Base-by-base conservation (phyloP, 345 rosid species). In the Nasturtium officinale region DNA sequence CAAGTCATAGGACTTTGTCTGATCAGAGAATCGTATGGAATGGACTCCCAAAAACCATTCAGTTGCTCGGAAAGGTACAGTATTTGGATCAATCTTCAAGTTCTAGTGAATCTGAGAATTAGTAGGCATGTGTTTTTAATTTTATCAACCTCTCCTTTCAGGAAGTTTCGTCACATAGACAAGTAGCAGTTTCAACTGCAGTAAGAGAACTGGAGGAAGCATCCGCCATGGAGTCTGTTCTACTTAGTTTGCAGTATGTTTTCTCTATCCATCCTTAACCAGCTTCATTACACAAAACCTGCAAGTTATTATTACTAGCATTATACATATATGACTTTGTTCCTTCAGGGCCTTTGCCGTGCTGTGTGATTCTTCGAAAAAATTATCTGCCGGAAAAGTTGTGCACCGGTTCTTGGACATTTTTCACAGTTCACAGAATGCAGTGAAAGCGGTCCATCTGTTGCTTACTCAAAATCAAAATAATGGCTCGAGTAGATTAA, bases 121-220 rank as follows among this genome's bases (percentile, higher is more conserved):
- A 50, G 25, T 32, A 56, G 42, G 61, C 74, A 59, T 35, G 52
- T 45, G 25, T 55, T 29, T 69, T 43, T 43, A 43, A n/a, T n/a
- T n/a, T n/a, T n/a, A n/a, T 15, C 46, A 53, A 16, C 20, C 54
- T 35, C 70, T 67, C 23, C 26, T 79, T 61, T 64, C 72, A 80
- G 89, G 79, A 76, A 65, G 79, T 74, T 61, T 67, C 75, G 50
- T 73, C 59, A 18, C 73, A 72, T 46, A 77, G 58, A 66, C 77
- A 79, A 71, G 78, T 46, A 57, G 81, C 83, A 33, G 77, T 66
- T 52, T 53, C 75, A 48, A 59, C 84, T 4, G 85, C 85, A 8
- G 72, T 66, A 46, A 69, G 40, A 2, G 79, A 80, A n/a, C 28
- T 80, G 16, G 85, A 85, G 76, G 85, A 78, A 72, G 82, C 87